These are phyloP conservation scores for Mycosphaerella sp. DNA, from an alignment of 2,329 filamentous ascomycete species.

Conservation along the genomic window DNA sequence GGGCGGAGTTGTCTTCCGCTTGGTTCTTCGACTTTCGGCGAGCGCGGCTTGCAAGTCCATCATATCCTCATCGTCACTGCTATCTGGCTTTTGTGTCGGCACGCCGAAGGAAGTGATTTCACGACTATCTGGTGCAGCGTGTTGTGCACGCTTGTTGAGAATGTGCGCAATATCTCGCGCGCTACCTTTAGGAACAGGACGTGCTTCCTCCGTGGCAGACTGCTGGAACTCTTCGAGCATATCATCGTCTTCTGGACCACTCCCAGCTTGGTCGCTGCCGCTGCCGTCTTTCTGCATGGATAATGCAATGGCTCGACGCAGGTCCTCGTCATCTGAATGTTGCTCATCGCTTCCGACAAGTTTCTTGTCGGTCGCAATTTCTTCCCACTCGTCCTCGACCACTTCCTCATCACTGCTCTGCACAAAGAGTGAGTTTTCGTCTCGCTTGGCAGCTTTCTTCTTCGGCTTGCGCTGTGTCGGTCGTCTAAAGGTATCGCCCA, in stretches of 20 bases:
- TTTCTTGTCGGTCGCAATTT: constrained; percentile 43
- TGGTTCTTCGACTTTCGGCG: constrained; percentile 56
- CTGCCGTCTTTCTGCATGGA: constrained; percentile 60
- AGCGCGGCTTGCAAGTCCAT: constrained; percentile 73
- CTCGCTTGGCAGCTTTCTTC: constrained; percentile 29
- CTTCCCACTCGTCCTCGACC: constrained; percentile 37
- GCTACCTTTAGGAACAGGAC: constrained; percentile 41
- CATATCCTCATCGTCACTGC: constrained; percentile 63
- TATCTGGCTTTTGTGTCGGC: constrained; percentile 30
- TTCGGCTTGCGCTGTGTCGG: constrained; percentile 19
- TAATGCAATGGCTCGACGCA: constrained; percentile 75
- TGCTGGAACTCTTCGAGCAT: constrained; percentile 44
- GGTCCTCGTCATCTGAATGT: constrained; percentile 58
- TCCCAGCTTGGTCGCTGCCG: constrained; percentile 22
- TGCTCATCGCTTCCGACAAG: constrained; percentile 53
- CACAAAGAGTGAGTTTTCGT: constrained; percentile 52
- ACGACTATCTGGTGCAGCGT: constrained; percentile 45
- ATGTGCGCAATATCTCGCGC: constrained; percentile 62
- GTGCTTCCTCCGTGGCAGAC: constrained; percentile 37
- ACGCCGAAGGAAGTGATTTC: constrained; percentile 33
- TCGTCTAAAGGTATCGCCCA: constrained; percentile 1
- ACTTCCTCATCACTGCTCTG: constrained; percentile 34
- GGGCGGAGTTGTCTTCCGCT: constrained; percentile 24
- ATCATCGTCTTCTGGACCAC: constrained; percentile 33
- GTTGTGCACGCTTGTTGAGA: constrained; percentile 66